Evolutionary conservation across 2,329 filamentous ascomycete species (phyloP), one percentile per base, ranked within the genome.

Genomic region (Alternaria novae-zelandiae): DNA sequence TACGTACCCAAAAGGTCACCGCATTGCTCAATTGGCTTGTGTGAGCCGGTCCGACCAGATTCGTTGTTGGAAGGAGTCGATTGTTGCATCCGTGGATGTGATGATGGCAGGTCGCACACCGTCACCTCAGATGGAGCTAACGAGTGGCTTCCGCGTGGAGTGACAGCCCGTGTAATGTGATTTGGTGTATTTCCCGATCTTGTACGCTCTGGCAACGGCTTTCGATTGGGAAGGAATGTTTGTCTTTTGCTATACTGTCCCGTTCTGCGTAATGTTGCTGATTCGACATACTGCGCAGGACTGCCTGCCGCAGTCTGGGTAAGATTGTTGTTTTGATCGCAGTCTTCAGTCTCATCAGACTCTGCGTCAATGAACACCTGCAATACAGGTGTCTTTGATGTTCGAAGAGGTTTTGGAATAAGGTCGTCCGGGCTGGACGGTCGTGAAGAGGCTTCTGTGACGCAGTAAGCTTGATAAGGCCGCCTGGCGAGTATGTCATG

Each of bases 401-500:
- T 26, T 13, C 32, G 55, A 15, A 62, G 23, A 6, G 63, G 68
- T 36, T 46, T 54, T 25, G 63, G 60, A 20, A 49, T 54, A 28
- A 70, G 59, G 59, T 9, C 6, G 13, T 69, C 58, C n/a, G 66
- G 68, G 47, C 63, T 71, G 7, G 63, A 21, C 43, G 68, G 49
- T 32, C 69, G 61, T 23, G 70, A 72, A 10, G 69, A 68, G 8
- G 62, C 53, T 57, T 66, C 65, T 5, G 70, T 73, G 21, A 62
- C 64, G 58, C 70, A 73, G 20, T 73, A 73, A 21, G 69, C 67
- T 53, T 73, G 70, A 20, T 70, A 68, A 6, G 63, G 64, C 15
- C 46, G 64, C 11, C 43, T 46, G 56, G 20, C 28, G 13, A 45
- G 8, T 43, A 47, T 25, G 23, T 32, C 36, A 15, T 36, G 28